Evolutionary conservation across 352 stramenopile genomes (phyloP).

Genomic region (Pythium grandisporangium): DNA sequence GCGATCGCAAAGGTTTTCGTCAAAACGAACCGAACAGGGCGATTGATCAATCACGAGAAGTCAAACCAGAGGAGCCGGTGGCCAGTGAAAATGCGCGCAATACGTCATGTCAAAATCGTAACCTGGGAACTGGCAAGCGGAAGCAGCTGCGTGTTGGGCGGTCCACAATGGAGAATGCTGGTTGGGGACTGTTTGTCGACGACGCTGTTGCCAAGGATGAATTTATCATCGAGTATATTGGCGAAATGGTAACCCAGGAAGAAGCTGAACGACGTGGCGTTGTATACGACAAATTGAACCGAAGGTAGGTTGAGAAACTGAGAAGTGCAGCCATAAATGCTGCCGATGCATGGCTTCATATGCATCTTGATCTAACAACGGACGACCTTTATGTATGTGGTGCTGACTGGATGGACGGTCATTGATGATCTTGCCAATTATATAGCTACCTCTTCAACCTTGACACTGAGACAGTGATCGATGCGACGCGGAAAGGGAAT

Average conservation of each 20-base stretch:
- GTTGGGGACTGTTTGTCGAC: constrained; percentile 90
- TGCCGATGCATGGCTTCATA: no score
- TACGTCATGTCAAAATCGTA: constrained; percentile 63
- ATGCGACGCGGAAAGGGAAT: constrained; percentile 93
- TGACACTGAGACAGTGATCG: constrained; percentile 87
- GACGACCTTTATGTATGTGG: background rate
- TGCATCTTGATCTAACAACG: no score
- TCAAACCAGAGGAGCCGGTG: background rate
- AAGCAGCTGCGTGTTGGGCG: constrained; percentile 71
- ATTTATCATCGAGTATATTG: constrained; percentile 94
- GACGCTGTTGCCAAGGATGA: constrained; percentile 85
- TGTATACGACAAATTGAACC: constrained; percentile 86
- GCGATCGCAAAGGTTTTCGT: no score
- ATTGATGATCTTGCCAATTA: no score
- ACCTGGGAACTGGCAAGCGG: constrained; percentile 30
- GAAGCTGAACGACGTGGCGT: constrained; percentile 84
- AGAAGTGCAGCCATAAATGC: no score
- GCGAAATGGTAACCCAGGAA: constrained; percentile 88
- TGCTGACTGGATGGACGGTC: no score
- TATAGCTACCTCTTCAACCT: constrained; percentile 92
- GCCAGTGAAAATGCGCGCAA: background rate
- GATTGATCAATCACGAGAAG: background rate
- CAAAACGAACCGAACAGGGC: background rate
- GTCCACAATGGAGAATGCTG: constrained; percentile 71
- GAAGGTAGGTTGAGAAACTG: no score